Evolutionary conservation across 1,284 basidiomycete genomes (phyloP).

Genomic region (Somion occarium): DNA sequence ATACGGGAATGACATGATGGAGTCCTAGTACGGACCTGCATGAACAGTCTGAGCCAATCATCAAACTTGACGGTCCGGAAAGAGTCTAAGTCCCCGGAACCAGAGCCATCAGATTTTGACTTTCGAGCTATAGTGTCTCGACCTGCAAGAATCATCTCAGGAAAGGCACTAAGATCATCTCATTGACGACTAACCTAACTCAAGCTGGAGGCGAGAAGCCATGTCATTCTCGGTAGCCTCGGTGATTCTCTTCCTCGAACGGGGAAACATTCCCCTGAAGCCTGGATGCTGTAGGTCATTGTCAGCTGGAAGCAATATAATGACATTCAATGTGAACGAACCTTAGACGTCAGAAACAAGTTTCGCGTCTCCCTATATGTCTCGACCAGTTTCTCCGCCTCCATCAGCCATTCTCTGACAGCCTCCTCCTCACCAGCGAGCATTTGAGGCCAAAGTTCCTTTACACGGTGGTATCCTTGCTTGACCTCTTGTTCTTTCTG

Average conservation of each 20-base stretch:
- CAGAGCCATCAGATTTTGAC: conserved; percentile 30
- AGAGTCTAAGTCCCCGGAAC: conserved; percentile 40
- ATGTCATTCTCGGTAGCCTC: conserved; percentile 70
- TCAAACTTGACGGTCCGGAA: conserved; percentile 86
- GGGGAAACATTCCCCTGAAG: conserved; percentile 67
- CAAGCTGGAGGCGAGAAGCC: conserved; percentile 69
- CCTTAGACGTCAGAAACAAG: conserved; percentile 75
- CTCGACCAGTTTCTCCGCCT: conserved; percentile 84
- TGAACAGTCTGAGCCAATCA: conserved; percentile 81
- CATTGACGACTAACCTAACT: conserved; percentile 49
- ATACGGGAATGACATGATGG: not conserved
- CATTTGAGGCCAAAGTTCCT: conserved; percentile 43
- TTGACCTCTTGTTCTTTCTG: conserved; percentile 59
- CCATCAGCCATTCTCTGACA: conserved; percentile 70
- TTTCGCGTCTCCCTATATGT: conserved; percentile 83
- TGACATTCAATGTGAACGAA: conserved; percentile 31
- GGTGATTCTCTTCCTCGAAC: conserved; percentile 37
- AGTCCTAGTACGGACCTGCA: conserved; percentile 54
- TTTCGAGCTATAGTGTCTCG: conserved; percentile 30
- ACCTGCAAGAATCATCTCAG: conserved; percentile 13
- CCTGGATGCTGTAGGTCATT: conserved; percentile 20
- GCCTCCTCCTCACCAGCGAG: conserved; percentile 34
- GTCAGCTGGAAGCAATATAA: conserved; percentile 29
- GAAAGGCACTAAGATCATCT: not conserved
- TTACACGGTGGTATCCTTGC: conserved; percentile 43